Evolutionary conservation across 129 eudicot genomes (phyloP).

Genomic region (Daucus carota): DH1_v3.0 NC_030386.2:19530501-19531000

Average conservation of each 20-base stretch:
- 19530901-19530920: not conserved
- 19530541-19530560: not conserved
- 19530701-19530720: not conserved
- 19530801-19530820: not conserved
- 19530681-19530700: not conserved
- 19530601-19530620: not conserved
- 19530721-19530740: not conserved
- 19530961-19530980: not conserved
- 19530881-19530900: not conserved
- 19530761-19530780: not conserved
- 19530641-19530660: not conserved
- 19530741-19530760: not conserved
- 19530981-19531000: not conserved
- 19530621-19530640: not conserved
- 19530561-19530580: not conserved
- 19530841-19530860: too few species aligned
- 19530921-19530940: not conserved
- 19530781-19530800: not conserved
- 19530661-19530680: not conserved
- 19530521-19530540: not conserved
- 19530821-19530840: too few species aligned
- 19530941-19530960: not conserved
- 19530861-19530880: too few species aligned
- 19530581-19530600: not conserved
- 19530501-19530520: not conserved